Conservation (phyloP, 148 eudicot genomes). For the Tetragonia tetragonoides region DNA sequence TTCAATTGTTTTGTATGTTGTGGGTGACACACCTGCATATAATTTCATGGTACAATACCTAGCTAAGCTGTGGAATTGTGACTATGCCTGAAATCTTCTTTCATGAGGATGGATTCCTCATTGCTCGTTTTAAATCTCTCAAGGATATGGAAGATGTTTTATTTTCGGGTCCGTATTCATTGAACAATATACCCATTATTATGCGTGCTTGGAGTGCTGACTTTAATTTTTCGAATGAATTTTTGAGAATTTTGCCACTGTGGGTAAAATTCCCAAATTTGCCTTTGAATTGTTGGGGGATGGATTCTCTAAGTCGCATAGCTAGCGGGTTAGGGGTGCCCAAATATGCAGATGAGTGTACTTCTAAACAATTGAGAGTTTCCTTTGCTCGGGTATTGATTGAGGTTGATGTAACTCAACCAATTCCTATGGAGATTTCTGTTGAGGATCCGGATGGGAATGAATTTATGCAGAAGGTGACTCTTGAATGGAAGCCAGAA, state of each 20-base stretch:
- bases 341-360: not conserved
- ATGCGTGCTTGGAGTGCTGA: not conserved
- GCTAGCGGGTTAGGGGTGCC: not conserved
- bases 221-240: not conserved
- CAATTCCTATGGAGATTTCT: not conserved
- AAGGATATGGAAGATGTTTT: not conserved
- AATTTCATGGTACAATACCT: not conserved
- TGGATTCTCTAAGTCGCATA: not conserved
- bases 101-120: not conserved
- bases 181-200: not conserved
- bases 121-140: not conserved
- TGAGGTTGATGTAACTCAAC: not conserved
- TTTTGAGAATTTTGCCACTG: not conserved
- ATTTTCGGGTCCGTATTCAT: not conserved
- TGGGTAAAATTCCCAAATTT: not conserved
- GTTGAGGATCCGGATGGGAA: too few species aligned
- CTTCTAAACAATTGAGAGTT: not conserved
- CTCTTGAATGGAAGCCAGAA: too few species aligned
- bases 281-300: not conserved
- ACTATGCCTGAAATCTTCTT: not conserved
- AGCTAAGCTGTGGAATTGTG: not conserved
- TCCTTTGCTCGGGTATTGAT: not conserved
- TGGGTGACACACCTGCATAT: not conserved
- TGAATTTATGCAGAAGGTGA: too few species aligned
- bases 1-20: not conserved